Evolutionary conservation across 176 grass and related monocot genomes (phyloP), one percentile per base, ranked within the genome.

Genomic region (Triticum dicoccoides): DNA sequence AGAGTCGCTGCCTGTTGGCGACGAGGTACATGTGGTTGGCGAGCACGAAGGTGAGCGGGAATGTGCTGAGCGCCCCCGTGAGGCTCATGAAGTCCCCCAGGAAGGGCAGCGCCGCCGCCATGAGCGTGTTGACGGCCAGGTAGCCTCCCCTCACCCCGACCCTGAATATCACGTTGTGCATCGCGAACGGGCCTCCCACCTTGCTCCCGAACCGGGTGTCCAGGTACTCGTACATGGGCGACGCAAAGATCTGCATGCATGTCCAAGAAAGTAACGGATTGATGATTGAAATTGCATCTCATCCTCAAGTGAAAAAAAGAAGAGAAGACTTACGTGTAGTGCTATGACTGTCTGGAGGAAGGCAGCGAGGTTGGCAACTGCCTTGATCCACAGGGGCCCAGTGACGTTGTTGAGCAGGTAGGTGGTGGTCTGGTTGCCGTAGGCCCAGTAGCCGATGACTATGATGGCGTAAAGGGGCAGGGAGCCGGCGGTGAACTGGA

Each of bases 81-180:
- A 95, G 87, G 82, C 93, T 95, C 90, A 95, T 95, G 66, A 95
- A 95, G 84, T 95, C 93, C 7, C 93, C 93, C 0, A 95, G 79
- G 76, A 92, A 95, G 2, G 93, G 93, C 54, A 95, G 79, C 90
- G 90, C 64, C 29, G 93, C 93, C 9, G 93, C 93, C 82, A 95
- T 86, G n/a, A 95, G 79, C n/a, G 93, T 95, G 88, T 90, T 92
- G 33, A 95, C 20, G 3, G 88, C 81, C 11, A 95, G 83, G 70
- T 95, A 95, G 11, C 93, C 90, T 58, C 93, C 93, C 88, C 93
- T 86, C 18, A 95, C 93, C 17, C 83, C 35, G 18, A 95, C 88
- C 77, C 93, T 86, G 51, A 95, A 95, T 11, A 87, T 42, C 38
- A 95, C 11, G 81, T 95, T 92, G 82, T 88, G 86, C 12, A 83